These are phyloP conservation scores for Penicillium sumatraense DNA, from an alignment of 2,329 filamentous ascomycete genomes.

Conservation along the genomic window DNA sequence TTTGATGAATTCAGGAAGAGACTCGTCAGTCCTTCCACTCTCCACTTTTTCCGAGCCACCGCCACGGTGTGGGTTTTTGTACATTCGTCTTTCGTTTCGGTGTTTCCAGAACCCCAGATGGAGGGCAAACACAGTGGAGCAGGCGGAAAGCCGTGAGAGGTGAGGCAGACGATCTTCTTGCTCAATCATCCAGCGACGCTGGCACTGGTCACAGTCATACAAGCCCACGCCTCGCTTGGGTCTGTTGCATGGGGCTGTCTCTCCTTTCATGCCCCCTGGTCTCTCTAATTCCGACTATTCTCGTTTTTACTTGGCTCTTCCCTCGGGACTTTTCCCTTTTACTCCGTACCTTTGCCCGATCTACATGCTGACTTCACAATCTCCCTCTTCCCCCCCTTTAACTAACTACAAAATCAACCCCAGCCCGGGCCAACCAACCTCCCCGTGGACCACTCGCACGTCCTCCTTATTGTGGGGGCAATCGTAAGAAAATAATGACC, in stretches of 20 bases:
- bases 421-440: slow-evolving; percentile 1
- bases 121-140: slow-evolving; percentile 14
- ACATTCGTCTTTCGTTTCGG: slow-evolving; percentile 14
- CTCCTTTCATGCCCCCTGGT: neutral
- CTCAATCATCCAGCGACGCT: slow-evolving; percentile 6
- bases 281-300: neutral
- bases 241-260: slow-evolving; percentile 7
- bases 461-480: slow-evolving; percentile 16
- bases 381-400: neutral
- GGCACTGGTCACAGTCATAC: slow-evolving; percentile 24
- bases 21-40: slow-evolving; percentile 5
- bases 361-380: slow-evolving; percentile 20
- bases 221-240: slow-evolving; percentile 1
- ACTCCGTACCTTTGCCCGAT: slow-evolving; percentile 22
- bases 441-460: slow-evolving; percentile 15
- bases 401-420: slow-evolving; percentile 1
- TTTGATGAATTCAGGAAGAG: neutral
- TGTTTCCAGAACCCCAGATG: slow-evolving; percentile 33
- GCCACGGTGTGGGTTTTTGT: slow-evolving; percentile 27
- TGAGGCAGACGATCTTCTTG: slow-evolving; percentile 10
- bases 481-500: slow-evolving; percentile 7
- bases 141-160: neutral
- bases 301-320: slow-evolving; percentile 7
- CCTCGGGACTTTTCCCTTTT: slow-evolving; percentile 15
- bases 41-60: slow-evolving; percentile 25